A percentile compares a stretch with the other conserved stretches of the same genome.
phyloP scores from a whole-genome alignment of 148 eudicot species.

The Rhododendron vialii region DNA sequence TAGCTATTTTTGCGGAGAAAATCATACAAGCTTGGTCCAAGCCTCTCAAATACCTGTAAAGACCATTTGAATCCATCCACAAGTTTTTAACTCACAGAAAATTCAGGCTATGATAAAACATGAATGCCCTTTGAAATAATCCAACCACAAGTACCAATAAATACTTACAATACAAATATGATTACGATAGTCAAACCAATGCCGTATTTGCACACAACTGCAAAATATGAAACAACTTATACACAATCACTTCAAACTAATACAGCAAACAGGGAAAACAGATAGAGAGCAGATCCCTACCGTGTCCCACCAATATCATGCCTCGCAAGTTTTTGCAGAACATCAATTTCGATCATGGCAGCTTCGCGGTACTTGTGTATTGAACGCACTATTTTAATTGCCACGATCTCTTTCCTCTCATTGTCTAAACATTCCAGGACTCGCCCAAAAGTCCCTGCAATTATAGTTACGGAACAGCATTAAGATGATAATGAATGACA shows the following conservation, averaged over 20 bases:
- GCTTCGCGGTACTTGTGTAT: slow-evolving; percentile 56
- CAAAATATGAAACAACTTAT: slow-evolving; percentile 56
- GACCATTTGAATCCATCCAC: slow-evolving; percentile 37
- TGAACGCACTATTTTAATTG: slow-evolving; percentile 53
- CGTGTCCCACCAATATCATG: slow-evolving; percentile 44
- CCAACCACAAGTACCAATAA: slow-evolving; percentile 27
- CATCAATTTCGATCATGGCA: slow-evolving; percentile 59
- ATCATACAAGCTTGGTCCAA: slow-evolving; percentile 67
- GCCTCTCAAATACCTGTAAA: slow-evolving; percentile 69
- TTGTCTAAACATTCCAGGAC: slow-evolving; percentile 55
- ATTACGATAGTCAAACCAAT: slow-evolving; percentile 99
- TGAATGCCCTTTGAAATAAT: slow-evolving; percentile 22
- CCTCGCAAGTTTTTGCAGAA: slow-evolving; percentile 42
- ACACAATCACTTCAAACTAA: slow-evolving; percentile 31
- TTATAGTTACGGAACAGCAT: background rate
- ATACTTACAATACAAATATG: slow-evolving; percentile 99
- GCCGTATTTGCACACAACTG: slow-evolving; percentile 99
- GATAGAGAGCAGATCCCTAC: slow-evolving; percentile 24
- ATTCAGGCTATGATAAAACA: slow-evolving; percentile 22
- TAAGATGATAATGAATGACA: background rate
- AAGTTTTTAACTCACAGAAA: slow-evolving; percentile 41
- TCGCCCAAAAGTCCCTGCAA: slow-evolving; percentile 56
- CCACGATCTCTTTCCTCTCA: slow-evolving; percentile 51
- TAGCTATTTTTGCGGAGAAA: slow-evolving; percentile 65
- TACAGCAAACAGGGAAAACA: background rate